A percentile compares a stretch with the other conserved stretches of the same genome.
These are phyloP conservation scores for Lactifluus rugatus DNA, from an alignment of 768 basidiomycete genomes.

Conservation along the genomic window DNA sequence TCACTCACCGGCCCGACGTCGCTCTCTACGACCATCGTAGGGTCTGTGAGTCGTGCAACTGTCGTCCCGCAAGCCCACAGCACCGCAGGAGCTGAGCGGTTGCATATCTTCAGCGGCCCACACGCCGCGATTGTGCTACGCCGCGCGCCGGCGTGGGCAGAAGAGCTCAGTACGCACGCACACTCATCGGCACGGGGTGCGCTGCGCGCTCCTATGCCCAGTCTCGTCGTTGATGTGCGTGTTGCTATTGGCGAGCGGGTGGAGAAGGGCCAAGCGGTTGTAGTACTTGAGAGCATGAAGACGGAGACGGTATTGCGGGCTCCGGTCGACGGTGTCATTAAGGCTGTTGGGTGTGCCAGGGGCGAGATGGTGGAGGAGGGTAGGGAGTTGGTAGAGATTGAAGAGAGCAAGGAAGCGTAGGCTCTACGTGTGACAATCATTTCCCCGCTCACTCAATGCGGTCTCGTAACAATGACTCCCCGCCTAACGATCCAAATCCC, in stretches of 20 bases:
- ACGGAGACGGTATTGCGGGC: constrained; percentile 85
- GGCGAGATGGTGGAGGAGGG: constrained; percentile 93
- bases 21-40: constrained; percentile 44
- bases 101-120: constrained; percentile 64
- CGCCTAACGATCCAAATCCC: no score
- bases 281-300: constrained; percentile 95
- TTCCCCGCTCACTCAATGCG: no score
- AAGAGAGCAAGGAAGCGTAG: constrained; percentile 28
- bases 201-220: constrained; percentile 85
- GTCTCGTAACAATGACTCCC: no score
- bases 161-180: constrained; percentile 54
- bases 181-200: constrained; percentile 49
- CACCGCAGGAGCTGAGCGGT: constrained; percentile 49
- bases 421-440: no score
- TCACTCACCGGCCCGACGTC: constrained; percentile 43
- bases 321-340: constrained; percentile 57
- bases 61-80: constrained; percentile 61
- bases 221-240: constrained; percentile 79
- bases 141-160: constrained; percentile 63
- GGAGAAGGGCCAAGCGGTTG: constrained; percentile 69
- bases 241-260: constrained; percentile 72
- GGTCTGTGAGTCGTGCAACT: constrained; percentile 46
- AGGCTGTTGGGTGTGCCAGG: constrained; percentile 61
- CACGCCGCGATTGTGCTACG: constrained; percentile 55
- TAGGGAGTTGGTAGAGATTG: constrained; percentile 62